Conservation (phyloP, 2,329 filamentous ascomycete species). For the Aureobasidium sp. region DNA sequence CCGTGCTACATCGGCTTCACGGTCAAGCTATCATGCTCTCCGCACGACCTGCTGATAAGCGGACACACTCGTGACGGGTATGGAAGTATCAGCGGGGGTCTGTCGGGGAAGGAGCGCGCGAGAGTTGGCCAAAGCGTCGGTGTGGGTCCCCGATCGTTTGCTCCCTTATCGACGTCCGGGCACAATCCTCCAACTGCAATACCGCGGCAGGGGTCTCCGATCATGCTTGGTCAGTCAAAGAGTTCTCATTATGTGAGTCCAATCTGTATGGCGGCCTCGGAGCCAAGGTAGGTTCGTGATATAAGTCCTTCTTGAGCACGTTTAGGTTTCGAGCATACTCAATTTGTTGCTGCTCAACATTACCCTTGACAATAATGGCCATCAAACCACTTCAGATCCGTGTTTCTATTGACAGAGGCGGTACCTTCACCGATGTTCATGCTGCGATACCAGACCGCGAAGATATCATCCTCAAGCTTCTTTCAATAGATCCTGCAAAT, state of each 20-base stretch:
- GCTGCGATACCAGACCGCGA: slow-evolving; percentile 12
- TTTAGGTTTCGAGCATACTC: neutral
- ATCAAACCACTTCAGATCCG: slow-evolving; percentile 14
- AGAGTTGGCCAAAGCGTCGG: slow-evolving; percentile 1
- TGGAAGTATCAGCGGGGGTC: neutral
- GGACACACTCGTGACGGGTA: neutral
- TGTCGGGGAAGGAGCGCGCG: neutral
- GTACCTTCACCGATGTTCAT: slow-evolving; percentile 14
- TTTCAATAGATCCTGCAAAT: slow-evolving; percentile 26
- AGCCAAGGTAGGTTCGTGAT: neutral
- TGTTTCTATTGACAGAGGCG: slow-evolving; percentile 14
- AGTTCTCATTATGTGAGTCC: neutral
- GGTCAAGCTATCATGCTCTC: neutral
- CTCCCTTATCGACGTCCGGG: neutral
- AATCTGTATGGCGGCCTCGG: neutral
- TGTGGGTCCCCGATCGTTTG: slow-evolving; percentile 8
- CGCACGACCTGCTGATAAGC: neutral
- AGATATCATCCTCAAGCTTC: slow-evolving; percentile 26
- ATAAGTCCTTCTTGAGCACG: neutral
- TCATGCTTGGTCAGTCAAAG: slow-evolving; percentile 1
- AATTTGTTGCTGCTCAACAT: neutral
- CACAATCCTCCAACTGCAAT: neutral
- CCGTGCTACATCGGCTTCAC: neutral
- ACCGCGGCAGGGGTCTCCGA: neutral
- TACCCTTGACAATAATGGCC: slow-evolving; percentile 1